These are phyloP conservation scores for Coniella lustricola DNA, from an alignment of 2,329 filamentous ascomycete genomes.

Conservation along the genomic window DNA sequence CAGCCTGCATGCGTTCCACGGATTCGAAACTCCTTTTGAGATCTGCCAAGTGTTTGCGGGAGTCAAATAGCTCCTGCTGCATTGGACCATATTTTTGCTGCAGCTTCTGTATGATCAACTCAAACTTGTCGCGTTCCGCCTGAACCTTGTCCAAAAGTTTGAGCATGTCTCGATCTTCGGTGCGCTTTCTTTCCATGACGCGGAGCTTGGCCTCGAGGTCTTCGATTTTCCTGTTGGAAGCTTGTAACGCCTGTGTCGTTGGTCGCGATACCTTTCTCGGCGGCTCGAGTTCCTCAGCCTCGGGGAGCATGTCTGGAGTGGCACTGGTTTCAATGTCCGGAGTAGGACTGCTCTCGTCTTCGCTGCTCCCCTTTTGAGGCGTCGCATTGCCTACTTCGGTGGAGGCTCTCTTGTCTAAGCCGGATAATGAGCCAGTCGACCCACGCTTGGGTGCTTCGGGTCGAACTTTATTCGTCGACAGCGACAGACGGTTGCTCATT, in stretches of 20 bases:
- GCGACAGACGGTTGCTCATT: constrained; percentile 33
- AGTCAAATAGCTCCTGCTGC: constrained; percentile 68
- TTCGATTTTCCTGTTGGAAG: constrained; percentile 64
- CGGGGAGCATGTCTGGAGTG: constrained; percentile 45
- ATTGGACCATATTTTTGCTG: constrained; percentile 83
- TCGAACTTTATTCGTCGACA: constrained; percentile 32
- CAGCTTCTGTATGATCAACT: constrained; percentile 81
- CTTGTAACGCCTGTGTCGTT: constrained; percentile 19
- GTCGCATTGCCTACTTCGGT: constrained; percentile 29
- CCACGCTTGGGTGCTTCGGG: constrained; percentile 21
- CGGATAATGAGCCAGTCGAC: constrained; percentile 34
- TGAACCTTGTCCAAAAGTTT: constrained; percentile 71
- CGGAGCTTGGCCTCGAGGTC: constrained; percentile 83
- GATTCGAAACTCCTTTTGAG: constrained; percentile 57
- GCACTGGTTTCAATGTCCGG: constrained; percentile 41
- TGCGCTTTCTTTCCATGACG: constrained; percentile 78
- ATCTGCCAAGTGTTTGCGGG: constrained; percentile 73
- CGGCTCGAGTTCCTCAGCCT: constrained; percentile 25
- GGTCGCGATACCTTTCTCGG: constrained; percentile 19
- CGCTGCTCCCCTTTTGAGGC: constrained; percentile 37
- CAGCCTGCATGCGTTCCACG: constrained; percentile 68
- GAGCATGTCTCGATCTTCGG: constrained; percentile 79
- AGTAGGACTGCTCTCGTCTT: constrained; percentile 40
- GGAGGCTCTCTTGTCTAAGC: constrained; percentile 31
- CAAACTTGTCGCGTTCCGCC: constrained; percentile 69